A percentile compares a stretch with the other conserved stretches of the same genome.
These are phyloP conservation scores for Metschnikowia lachancei DNA, from an alignment of 805 yeast species.

Conservation along the genomic window DNA sequence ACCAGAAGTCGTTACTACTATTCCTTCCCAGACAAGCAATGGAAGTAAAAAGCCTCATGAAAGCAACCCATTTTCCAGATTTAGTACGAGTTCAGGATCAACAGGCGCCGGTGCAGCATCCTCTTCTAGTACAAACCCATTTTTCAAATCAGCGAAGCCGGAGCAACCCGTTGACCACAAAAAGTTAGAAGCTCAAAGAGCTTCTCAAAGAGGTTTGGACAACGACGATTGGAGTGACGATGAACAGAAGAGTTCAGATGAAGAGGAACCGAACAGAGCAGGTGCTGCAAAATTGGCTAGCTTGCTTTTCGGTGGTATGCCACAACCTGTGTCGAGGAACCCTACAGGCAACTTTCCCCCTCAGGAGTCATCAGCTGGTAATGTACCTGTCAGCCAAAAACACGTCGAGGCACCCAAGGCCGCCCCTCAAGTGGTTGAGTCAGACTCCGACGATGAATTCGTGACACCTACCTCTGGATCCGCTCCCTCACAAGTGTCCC, in stretches of 20 bases:
- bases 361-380: not conserved
- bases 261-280: constrained; percentile 46
- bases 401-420: not conserved
- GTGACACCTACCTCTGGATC: constrained; percentile 20
- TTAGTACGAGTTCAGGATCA: constrained; percentile 4
- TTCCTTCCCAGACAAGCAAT: not conserved
- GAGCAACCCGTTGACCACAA: constrained; percentile 47
- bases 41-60: constrained; percentile 12
- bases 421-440: not conserved
- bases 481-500: constrained; percentile 1
- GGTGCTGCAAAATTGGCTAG: constrained; percentile 59
- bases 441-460: constrained; percentile 18
- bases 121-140: constrained; percentile 47
- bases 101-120: constrained; percentile 9
- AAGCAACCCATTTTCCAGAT: constrained; percentile 51
- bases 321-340: constrained; percentile 33
- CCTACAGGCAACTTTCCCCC: constrained; percentile 14
- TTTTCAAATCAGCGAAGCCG: constrained; percentile 47
- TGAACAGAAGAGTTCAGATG: constrained; percentile 45
- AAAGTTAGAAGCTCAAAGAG: constrained; percentile 68
- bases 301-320: constrained; percentile 51
- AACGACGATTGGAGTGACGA: constrained; percentile 49
- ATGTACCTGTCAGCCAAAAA: not conserved
- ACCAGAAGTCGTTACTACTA: not conserved
- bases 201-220: constrained; percentile 60